Percentiles rank a stretch among this genome's conserved stretches.
phyloP scores from a whole-genome alignment of 495 filamentous ascomycete species.

The Pyronema domesticum region DNA sequence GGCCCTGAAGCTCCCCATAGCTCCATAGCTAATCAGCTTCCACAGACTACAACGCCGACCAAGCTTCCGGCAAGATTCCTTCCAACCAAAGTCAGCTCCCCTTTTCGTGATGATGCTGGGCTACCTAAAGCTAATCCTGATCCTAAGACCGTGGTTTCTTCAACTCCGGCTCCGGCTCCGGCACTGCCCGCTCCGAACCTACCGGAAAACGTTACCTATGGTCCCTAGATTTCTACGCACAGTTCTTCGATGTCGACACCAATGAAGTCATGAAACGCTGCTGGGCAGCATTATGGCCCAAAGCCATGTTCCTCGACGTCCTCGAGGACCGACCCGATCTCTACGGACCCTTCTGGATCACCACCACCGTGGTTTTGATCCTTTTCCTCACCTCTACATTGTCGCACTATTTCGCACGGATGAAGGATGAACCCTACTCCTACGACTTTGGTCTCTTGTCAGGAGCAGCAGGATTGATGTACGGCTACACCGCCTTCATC shows the following conservation, averaged over 20 bases:
- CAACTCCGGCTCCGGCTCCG: constrained; percentile 31
- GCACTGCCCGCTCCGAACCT: constrained; percentile 28
- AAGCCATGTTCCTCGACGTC: constrained; percentile 86
- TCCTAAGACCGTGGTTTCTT: constrained; percentile 38
- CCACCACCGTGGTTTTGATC: constrained; percentile 89
- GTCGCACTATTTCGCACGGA: constrained; percentile 59
- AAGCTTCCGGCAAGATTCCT: constrained; percentile 25
- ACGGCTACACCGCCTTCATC: constrained; percentile 71
- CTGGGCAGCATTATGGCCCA: constrained; percentile 65
- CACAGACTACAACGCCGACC: constrained; percentile 24
- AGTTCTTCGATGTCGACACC: constrained; percentile 96
- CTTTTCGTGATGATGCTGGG: background rate
- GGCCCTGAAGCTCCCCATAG: background rate
- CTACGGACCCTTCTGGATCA: constrained; percentile 94
- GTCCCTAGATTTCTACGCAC: constrained; percentile 83
- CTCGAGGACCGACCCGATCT: constrained; percentile 94
- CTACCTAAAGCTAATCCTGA: background rate
- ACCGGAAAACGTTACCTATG: constrained; percentile 73
- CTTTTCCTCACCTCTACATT: constrained; percentile 91
- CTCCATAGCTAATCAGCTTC: constrained; percentile 7
- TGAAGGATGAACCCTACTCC: constrained; percentile 43
- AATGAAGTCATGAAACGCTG: constrained; percentile 69
- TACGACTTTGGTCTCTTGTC: constrained; percentile 76
- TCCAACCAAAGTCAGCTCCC: constrained; percentile 10
- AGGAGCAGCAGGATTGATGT: constrained; percentile 75